Percentiles rank a stretch among this genome's conserved stretches.
Conservation (phyloP, 192 early-diverging fungal species). For the Spizellomyces punctatus region DNA sequence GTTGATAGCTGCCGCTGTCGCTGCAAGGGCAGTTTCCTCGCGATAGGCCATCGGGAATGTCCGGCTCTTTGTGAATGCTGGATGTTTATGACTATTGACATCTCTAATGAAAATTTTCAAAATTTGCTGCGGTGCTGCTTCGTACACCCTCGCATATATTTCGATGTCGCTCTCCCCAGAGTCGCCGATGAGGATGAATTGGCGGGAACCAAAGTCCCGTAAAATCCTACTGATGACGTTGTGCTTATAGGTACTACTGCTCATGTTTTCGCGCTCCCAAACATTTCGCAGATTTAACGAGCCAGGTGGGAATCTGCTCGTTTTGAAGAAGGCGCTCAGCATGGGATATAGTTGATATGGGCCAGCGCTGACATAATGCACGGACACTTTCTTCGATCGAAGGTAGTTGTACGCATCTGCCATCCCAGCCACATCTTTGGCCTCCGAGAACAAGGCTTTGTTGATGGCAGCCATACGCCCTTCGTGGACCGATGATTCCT, state of each 20-base stretch:
- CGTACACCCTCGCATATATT: constrained; percentile 72
- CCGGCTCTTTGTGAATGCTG: background rate
- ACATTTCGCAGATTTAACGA: constrained; percentile 62
- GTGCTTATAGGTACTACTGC: constrained; percentile 37
- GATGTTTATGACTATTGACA: constrained; percentile 21
- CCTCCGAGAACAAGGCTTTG: constrained; percentile 66
- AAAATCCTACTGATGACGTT: constrained; percentile 62
- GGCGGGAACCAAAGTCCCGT: constrained; percentile 74
- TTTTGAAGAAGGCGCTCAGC: constrained; percentile 67
- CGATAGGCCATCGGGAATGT: background rate
- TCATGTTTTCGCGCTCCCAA: constrained; percentile 34
- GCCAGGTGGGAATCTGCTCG: constrained; percentile 77
- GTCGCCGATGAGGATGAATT: constrained; percentile 90
- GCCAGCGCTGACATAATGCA: constrained; percentile 88
- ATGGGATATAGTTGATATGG: constrained; percentile 82
- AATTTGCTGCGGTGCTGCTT: constrained; percentile 66
- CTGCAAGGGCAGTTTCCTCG: too few species aligned
- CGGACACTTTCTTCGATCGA: constrained; percentile 51
- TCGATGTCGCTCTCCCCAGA: constrained; percentile 88
- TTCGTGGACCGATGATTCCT: constrained; percentile 71
- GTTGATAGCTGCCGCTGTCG: too few species aligned
- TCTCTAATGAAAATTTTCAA: constrained; percentile 86
- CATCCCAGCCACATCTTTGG: constrained; percentile 79
- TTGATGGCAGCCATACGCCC: constrained; percentile 68
- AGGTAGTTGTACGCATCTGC: constrained; percentile 64